phyloP scores from a whole-genome alignment of 192 early-diverging fungal species.

The Gonapodya sp. region DNA sequence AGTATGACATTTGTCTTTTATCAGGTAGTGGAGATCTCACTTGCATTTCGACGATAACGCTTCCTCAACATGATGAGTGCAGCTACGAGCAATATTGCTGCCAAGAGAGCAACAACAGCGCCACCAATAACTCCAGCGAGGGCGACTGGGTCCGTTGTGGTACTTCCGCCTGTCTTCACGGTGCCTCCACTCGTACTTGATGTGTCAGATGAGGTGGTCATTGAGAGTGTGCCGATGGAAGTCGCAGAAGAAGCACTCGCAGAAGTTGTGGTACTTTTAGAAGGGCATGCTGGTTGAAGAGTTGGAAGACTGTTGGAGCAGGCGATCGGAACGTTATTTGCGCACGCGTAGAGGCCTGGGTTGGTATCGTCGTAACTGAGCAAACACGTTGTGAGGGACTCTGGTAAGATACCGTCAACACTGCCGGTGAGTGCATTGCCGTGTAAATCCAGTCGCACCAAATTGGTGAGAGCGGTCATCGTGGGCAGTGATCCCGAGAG shows the following conservation, averaged over 20 bases:
- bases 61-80: not conserved
- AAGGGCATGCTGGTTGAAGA: not conserved
- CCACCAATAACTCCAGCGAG: not conserved
- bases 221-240: not conserved
- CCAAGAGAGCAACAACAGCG: not conserved
- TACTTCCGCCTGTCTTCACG: not conserved
- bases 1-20: too few species aligned
- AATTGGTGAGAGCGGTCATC: not conserved
- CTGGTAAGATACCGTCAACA: not conserved
- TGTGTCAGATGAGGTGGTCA: not conserved
- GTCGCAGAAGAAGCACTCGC: not conserved
- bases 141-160: not conserved
- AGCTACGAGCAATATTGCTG: not conserved
- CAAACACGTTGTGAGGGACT: not conserved
- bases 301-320: not conserved
- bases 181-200: not conserved
- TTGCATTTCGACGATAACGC: too few species aligned
- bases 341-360: not conserved
- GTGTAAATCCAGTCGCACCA: not conserved
- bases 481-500: not conserved
- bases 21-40: too few species aligned
- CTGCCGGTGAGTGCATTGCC: not conserved
- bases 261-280: not conserved
- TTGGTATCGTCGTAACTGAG: not conserved
- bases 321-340: not conserved